Percentiles rank a stretch among this genome's conserved stretches.
phyloP scores from a whole-genome alignment of 371 early-diverging fungal species.

The Coemansia sp. region DNA sequence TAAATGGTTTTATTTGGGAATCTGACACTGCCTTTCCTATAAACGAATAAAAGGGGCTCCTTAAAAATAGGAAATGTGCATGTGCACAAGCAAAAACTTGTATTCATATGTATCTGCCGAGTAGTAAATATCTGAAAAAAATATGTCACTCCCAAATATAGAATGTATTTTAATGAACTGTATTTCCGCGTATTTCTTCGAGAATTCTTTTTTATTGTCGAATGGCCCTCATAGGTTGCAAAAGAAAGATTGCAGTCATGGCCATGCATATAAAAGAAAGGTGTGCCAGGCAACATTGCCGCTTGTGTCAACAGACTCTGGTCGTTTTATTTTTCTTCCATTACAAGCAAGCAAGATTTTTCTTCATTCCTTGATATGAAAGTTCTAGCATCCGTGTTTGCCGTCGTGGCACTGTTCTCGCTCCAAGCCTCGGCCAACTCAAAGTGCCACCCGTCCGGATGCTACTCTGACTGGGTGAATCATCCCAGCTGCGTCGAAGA shows the following conservation, averaged over 20 bases:
- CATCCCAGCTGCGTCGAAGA: conserved; percentile 11
- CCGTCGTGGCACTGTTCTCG: conserved; percentile 3
- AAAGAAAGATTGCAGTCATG: not conserved
- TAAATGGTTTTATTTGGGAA: not conserved
- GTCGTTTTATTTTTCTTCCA: too few relatives aligned
- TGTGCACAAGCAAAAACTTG: not conserved
- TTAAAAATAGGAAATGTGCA: not conserved
- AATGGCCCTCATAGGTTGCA: too few relatives aligned
- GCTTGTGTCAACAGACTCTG: too few relatives aligned
- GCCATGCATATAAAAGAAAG: too few relatives aligned
- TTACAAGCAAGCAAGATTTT: not conserved
- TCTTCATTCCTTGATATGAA: conserved; percentile 8
- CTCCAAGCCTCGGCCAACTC: conserved; percentile 19
- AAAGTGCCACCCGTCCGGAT: conserved; percentile 21
- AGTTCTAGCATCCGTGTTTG: not conserved
- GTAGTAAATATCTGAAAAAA: not conserved
- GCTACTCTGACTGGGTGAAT: conserved; percentile 22
- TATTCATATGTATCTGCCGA: not conserved
- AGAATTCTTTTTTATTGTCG: not conserved
- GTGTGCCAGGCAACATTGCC: too few relatives aligned
- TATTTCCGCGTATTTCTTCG: not conserved
- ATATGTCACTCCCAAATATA: not conserved
- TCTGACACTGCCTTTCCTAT: too few relatives aligned
- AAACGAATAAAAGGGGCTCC: not conserved
- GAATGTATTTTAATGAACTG: not conserved